A percentile compares a stretch with the other conserved stretches of the same genome.
Conservation (phyloP, 495 filamentous ascomycete genomes). For the Neurospora sp. region DNA sequence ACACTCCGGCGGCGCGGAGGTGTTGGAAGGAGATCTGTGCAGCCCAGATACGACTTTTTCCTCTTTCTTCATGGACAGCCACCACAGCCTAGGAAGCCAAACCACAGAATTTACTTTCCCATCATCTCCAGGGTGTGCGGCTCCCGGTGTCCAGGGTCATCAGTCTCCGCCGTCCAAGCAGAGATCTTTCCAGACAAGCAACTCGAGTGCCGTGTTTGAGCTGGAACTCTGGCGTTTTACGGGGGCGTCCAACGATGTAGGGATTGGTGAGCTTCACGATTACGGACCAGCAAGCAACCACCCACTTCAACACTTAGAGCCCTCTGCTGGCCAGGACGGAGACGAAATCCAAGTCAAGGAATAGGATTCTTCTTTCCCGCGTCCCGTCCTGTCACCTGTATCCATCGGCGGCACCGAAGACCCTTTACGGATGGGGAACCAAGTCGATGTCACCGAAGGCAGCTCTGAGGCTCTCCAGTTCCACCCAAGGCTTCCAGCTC, state of each 20-base stretch:
- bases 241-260: background rate
- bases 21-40: background rate
- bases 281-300: background rate
- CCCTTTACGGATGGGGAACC: background rate
- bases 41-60: background rate
- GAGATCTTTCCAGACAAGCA: background rate
- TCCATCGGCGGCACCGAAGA: background rate
- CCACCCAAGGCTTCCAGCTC: background rate
- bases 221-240: background rate
- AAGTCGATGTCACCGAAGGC: background rate
- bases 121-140: background rate
- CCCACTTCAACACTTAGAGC: background rate
- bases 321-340: background rate
- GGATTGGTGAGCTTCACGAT: background rate
- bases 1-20: background rate
- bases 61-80: background rate
- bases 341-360: background rate
- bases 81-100: background rate
- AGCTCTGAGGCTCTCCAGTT: background rate
- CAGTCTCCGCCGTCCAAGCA: background rate
- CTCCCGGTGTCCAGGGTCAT: background rate
- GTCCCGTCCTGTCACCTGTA: background rate
- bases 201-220: background rate
- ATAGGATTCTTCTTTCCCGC: background rate
- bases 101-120: background rate